Conservation (phyloP, 768 basidiomycete species). For the Porphyrellus cyaneotinctus region DNA sequence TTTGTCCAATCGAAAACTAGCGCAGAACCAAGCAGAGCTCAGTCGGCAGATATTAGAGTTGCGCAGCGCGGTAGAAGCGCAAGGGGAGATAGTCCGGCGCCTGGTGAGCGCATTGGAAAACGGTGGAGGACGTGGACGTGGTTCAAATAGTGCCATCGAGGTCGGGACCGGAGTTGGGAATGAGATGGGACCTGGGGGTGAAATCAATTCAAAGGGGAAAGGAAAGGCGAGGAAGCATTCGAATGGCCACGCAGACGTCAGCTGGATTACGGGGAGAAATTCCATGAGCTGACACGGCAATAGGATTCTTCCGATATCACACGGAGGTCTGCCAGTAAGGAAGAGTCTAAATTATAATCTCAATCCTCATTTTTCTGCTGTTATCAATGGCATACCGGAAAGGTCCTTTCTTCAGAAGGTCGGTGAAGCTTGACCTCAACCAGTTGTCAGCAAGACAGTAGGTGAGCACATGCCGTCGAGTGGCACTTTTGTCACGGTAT, state of each 20-base stretch:
- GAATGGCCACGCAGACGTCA: background rate
- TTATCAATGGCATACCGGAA: no score
- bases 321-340: no score
- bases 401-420: no score
- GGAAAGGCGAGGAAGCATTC: constrained; percentile 1
- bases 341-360: no score
- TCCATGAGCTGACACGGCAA: constrained; percentile 12
- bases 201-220: constrained; percentile 12
- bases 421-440: no score
- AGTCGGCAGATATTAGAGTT: constrained; percentile 62
- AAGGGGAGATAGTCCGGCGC: constrained; percentile 47
- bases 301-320: no score
- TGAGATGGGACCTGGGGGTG: background rate
- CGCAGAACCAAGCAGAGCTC: constrained; percentile 63
- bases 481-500: no score
- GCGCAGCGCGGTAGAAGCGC: constrained; percentile 50
- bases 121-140: background rate
- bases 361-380: no score
- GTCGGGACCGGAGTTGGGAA: background rate
- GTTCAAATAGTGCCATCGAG: background rate
- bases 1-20: constrained; percentile 56
- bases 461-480: no score
- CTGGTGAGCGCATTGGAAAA: constrained; percentile 19
- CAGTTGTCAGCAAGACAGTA: no score
- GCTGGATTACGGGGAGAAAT: constrained; percentile 6